Percentiles rank a stretch among this genome's conserved stretches.
These are phyloP conservation scores for Aspergillus candidus DNA, from an alignment of 2,329 filamentous ascomycete species.

Conservation along the genomic window DNA sequence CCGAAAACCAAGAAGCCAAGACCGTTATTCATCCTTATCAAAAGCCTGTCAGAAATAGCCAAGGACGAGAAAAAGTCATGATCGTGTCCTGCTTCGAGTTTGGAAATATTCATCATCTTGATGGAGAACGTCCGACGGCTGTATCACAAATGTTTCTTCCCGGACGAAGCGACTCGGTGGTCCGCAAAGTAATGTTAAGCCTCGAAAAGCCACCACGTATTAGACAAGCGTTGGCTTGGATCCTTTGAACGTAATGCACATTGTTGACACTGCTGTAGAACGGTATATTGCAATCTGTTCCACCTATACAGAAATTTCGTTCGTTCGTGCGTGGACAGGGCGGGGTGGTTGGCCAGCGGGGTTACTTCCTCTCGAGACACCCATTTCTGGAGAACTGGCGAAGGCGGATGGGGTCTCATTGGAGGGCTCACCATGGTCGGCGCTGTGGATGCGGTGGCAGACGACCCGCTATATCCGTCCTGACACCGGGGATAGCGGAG, in stretches of 20 bases:
- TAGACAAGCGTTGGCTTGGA: constrained; percentile 21
- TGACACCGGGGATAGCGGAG: constrained; percentile 26
- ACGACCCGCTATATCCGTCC: constrained; percentile 24
- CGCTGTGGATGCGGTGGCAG: constrained; percentile 17
- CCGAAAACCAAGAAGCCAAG: constrained; percentile 2
- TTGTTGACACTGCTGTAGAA: constrained; percentile 20
- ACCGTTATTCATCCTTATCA: constrained; percentile 17
- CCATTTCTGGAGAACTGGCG: constrained; percentile 15
- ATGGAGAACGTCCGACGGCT: constrained; percentile 18
- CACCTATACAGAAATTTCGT: background rate
- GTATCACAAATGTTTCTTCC: constrained; percentile 26
- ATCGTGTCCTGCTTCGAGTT: constrained; percentile 27
- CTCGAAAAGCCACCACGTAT: constrained; percentile 19
- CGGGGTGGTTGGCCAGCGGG: constrained; percentile 25
- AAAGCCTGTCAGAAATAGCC: constrained; percentile 9
- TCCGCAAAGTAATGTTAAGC: constrained; percentile 27
- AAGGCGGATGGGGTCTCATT: constrained; percentile 21
- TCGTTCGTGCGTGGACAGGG: background rate
- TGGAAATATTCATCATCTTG: constrained; percentile 36
- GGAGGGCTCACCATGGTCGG: constrained; percentile 22
- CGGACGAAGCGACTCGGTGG: constrained; percentile 20
- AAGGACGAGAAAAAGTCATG: constrained; percentile 23
- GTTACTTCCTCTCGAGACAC: constrained; percentile 20
- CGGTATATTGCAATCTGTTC: constrained; percentile 20
- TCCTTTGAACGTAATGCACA: constrained; percentile 24